Conservation (phyloP, 768 basidiomycete species). For the Cystofilobasidium bisporidii region DNA sequence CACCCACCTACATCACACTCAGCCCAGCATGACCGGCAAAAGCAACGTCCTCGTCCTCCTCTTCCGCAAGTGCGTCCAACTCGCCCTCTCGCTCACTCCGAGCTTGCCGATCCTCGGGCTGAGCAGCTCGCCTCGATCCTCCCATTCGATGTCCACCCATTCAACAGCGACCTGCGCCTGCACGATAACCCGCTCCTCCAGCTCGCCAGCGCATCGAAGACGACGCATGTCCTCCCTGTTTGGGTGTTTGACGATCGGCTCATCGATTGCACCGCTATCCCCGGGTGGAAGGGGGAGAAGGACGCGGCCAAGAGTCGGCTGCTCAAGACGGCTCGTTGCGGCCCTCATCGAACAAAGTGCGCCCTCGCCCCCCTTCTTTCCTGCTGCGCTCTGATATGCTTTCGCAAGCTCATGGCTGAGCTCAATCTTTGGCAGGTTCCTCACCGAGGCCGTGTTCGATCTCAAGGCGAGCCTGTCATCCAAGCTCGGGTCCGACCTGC, state of each 20-base stretch:
- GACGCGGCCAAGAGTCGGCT: conserved; percentile 16
- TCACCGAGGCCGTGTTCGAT: conserved; percentile 40
- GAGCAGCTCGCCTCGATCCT: neutral
- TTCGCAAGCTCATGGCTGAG: neutral
- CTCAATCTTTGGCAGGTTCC: conserved; percentile 32
- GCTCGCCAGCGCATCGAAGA: conserved; percentile 31
- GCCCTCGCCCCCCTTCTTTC: no score
- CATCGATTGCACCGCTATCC: conserved; percentile 40
- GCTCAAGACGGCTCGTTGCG: conserved; percentile 13
- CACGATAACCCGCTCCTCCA: conserved; percentile 35
- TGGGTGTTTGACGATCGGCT: conserved; percentile 43
- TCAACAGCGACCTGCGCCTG: conserved; percentile 22
- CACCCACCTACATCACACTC: neutral
- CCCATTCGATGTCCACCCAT: neutral
- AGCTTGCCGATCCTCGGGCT: neutral
- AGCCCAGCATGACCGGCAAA: conserved; percentile 15
- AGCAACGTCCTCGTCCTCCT: conserved; percentile 23
- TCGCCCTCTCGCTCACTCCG: neutral
- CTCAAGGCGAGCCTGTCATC: conserved; percentile 34
- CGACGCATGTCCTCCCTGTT: conserved; percentile 43
- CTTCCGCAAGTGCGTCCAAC: conserved; percentile 21
- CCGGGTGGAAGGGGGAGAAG: conserved; percentile 29
- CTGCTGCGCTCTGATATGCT: no score
- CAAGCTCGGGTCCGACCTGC: conserved; percentile 35
- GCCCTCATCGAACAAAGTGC: conserved; percentile 23